A percentile compares a stretch with the other conserved stretches of the same genome.
phyloP scores from a whole-genome alignment of 768 basidiomycete species.

The Termitomyces sp. region DNA sequence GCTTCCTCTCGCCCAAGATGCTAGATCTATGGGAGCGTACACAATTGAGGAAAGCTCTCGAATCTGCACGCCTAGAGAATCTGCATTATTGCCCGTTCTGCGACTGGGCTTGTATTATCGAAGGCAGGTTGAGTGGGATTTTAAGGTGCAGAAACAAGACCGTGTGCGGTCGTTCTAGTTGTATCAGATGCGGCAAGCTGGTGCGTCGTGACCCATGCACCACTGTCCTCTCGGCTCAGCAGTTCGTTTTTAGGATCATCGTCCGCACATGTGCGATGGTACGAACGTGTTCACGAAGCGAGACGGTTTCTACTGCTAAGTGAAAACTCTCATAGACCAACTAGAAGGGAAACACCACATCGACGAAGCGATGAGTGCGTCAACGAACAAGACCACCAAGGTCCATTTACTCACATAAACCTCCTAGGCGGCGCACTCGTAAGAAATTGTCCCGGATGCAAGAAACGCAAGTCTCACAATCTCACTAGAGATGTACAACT shows the following conservation, averaged over 20 bases:
- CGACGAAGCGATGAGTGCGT: conserved; percentile 91
- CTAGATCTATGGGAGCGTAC: conserved; percentile 69
- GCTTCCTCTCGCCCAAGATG: conserved; percentile 63
- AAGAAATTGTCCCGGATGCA: conserved; percentile 84
- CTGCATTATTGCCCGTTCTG: conserved; percentile 93
- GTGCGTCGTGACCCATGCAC: conserved; percentile 30
- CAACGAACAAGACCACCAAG: background rate
- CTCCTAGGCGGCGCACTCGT: conserved; percentile 68
- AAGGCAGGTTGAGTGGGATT: conserved; percentile 56
- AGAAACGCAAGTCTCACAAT: conserved; percentile 49
- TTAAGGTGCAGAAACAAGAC: conserved; percentile 53
- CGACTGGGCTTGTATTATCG: conserved; percentile 78
- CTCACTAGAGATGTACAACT: background rate
- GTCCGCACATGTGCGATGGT: conserved; percentile 80
- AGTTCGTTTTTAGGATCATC: conserved; percentile 51
- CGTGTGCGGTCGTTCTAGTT: conserved; percentile 73
- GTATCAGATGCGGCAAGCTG: conserved; percentile 70
- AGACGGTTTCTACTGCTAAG: background rate
- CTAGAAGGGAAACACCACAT: conserved; percentile 62
- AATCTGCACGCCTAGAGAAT: conserved; percentile 69
- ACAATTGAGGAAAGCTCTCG: conserved; percentile 72
- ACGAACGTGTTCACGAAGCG: background rate
- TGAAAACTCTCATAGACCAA: background rate
- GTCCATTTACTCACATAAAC: background rate
- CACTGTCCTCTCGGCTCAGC: background rate